Evolutionary conservation across 257 asterid genomes (phyloP), one percentile per base, ranked within the genome.

Genomic region (Solanum gracilifrons): DNA sequence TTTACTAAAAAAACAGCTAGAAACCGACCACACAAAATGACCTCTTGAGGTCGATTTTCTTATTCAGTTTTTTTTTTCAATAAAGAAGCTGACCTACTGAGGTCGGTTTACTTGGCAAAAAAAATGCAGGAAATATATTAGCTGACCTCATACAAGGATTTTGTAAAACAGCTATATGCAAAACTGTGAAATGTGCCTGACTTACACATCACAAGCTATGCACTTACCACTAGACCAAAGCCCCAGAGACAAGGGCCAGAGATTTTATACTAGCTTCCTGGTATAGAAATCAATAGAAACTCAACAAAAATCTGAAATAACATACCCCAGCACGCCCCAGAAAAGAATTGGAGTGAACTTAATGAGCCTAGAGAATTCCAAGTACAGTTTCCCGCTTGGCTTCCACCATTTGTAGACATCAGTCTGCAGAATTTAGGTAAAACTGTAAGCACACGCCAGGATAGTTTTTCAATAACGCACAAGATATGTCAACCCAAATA

Each of bases 301-400:
- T 64, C 69, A 33, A 68, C n/a, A 18, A 71, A 35, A 5, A 80
- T 39, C 76, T 83, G 27, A 83, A 89, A 86, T 21, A 85, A 90
- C 96, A 87, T 95, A 95, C 99, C 99, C 98, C 29, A 94, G 89
- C 29, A 95, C 88, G 69, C 99, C 99, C 99, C 99, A 94, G 90
- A 97, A 97, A 51, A 97, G 55, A 86, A 95, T 86, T 71, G 99
- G 99, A 12, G 96, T 87, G 88, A 95, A 95, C 93, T 93, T 97
- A 90, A 95, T 93, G 86, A 93, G 94, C 92, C 99, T 92, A 60
- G 99, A 87, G 77, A 97, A 91, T 39, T 93, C 91, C 91, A 90
- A 87, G 92, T 84, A 95, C 86, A 94, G 87, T 85, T 94, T 95
- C 88, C 96, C 91, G 13, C 89, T 87, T 39, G 99, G 99, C 92